Evolutionary conservation across 2,329 filamentous ascomycete species (phyloP).

Genomic region (Trichoderma sp.): DNA sequence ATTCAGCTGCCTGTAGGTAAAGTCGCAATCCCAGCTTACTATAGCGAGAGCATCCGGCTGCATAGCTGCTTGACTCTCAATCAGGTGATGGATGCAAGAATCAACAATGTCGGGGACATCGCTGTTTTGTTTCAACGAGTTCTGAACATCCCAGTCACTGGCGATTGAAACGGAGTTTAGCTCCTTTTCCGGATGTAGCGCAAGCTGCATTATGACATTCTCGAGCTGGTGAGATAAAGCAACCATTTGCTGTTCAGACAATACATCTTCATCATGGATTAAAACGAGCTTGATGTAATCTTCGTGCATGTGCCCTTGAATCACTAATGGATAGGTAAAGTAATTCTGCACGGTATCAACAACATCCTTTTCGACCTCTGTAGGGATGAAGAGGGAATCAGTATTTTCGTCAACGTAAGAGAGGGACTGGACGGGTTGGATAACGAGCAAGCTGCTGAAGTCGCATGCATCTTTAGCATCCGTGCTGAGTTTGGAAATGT

Average conservation of each 20-base stretch:
- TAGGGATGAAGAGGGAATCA: constrained; percentile 11
- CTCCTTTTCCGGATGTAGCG: background rate
- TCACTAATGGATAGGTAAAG: constrained; percentile 24
- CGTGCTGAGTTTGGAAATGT: constrained; percentile 32
- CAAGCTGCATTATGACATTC: constrained; percentile 9
- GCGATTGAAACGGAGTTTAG: constrained; percentile 12
- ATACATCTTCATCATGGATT: constrained; percentile 10
- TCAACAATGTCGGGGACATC: constrained; percentile 22
- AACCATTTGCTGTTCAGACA: constrained; percentile 10
- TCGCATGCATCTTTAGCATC: constrained; percentile 31
- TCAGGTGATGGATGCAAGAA: constrained; percentile 25
- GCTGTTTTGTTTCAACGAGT: constrained; percentile 18
- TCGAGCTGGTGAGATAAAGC: constrained; percentile 26
- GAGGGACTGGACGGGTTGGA: constrained; percentile 27
- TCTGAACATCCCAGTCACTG: constrained; percentile 14
- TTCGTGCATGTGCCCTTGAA: constrained; percentile 23
- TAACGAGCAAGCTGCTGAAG: constrained; percentile 34
- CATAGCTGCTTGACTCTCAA: constrained; percentile 11
- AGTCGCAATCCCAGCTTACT: constrained; percentile 29
- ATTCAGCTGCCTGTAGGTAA: constrained; percentile 24
- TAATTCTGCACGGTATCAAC: constrained; percentile 23
- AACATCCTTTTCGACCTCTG: constrained; percentile 14
- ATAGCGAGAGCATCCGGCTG: constrained; percentile 28
- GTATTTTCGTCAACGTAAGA: constrained; percentile 3
- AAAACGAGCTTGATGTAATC: constrained; percentile 14